Evolutionary conservation across 345 rosid genomes (phyloP).

Genomic region (Camelina hispida): DNA sequence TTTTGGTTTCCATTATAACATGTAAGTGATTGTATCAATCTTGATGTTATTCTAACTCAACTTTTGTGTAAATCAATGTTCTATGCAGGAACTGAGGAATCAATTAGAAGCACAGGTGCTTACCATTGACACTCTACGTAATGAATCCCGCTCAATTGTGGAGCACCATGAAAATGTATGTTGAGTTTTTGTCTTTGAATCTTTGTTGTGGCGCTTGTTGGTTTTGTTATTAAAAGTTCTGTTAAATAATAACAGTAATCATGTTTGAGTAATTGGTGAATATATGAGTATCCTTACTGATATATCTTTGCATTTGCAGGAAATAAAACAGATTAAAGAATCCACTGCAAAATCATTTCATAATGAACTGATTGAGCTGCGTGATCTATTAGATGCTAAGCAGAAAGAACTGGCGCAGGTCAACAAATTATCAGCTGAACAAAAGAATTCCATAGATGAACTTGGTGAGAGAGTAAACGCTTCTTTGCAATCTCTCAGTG

Average conservation of each 20-base stretch:
- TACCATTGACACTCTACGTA: conserved; percentile 68
- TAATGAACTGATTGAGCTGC: conserved; percentile 61
- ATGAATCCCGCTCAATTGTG: conserved; percentile 60
- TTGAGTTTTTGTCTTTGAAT: conserved; percentile 33
- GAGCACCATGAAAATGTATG: conserved; percentile 75
- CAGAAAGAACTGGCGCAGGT: conserved; percentile 65
- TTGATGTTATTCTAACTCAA: conserved; percentile 23
- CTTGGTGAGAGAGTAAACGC: conserved; percentile 78
- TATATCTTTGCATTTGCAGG: conserved; percentile 57
- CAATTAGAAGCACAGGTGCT: conserved; percentile 85
- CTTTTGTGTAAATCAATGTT: conserved; percentile 23
- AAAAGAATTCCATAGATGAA: conserved; percentile 77
- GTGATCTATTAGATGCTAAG: conserved; percentile 54
- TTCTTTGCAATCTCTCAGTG: conserved; percentile 79
- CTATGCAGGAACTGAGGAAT: conserved; percentile 84
- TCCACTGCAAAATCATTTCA: conserved; percentile 57
- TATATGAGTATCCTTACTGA: conserved; percentile 18
- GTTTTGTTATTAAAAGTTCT: conserved; percentile 15
- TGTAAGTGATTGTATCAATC: background rate
- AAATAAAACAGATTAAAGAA: conserved; percentile 68
- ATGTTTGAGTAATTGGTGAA: conserved; percentile 12
- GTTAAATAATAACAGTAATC: background rate
- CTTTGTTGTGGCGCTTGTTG: background rate
- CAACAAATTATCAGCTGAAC: conserved; percentile 69
- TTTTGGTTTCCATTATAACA: conserved; percentile 1